These are phyloP conservation scores for Metschnikowia dekortorum DNA, from an alignment of 805 yeast genomes.

Conservation along the genomic window DNA sequence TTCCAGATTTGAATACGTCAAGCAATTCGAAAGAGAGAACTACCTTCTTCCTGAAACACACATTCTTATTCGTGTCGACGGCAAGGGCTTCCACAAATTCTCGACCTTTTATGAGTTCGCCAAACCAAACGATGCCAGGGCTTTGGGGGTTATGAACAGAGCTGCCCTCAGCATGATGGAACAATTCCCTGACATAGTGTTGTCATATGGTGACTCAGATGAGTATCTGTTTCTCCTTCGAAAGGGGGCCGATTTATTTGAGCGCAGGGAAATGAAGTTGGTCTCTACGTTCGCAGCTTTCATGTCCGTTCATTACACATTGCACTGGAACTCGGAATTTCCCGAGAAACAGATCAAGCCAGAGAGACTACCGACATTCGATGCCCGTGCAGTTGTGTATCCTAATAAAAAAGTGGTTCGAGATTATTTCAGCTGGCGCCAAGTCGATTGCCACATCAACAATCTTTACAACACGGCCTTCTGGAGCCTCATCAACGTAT, in stretches of 20 bases:
- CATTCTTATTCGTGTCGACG: slow-evolving; percentile 84
- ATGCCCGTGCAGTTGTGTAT: slow-evolving; percentile 83
- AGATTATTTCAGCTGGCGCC: slow-evolving; percentile 93
- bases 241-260: slow-evolving; percentile 63
- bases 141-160: slow-evolving; percentile 73
- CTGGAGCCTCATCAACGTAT: slow-evolving; percentile 75
- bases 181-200: slow-evolving; percentile 62
- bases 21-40: slow-evolving; percentile 70
- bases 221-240: slow-evolving; percentile 82
- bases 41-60: slow-evolving; percentile 72
- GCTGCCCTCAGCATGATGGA: slow-evolving; percentile 67
- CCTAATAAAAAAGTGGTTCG: slow-evolving; percentile 59
- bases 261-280: slow-evolving; percentile 77
- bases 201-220: slow-evolving; percentile 95
- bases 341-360: slow-evolving; percentile 44
- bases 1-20: slow-evolving; percentile 84
- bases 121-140: slow-evolving; percentile 84
- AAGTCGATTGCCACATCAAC: slow-evolving; percentile 94
- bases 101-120: slow-evolving; percentile 66
- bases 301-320: slow-evolving; percentile 72
- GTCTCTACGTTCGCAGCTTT: slow-evolving; percentile 77
- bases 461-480: slow-evolving; percentile 90
- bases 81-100: slow-evolving; percentile 88
- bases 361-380: slow-evolving; percentile 76
- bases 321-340: slow-evolving; percentile 61